phyloP scores from a whole-genome alignment of 179 eudicot genomes.

The Spinacia oleracea region DNA sequence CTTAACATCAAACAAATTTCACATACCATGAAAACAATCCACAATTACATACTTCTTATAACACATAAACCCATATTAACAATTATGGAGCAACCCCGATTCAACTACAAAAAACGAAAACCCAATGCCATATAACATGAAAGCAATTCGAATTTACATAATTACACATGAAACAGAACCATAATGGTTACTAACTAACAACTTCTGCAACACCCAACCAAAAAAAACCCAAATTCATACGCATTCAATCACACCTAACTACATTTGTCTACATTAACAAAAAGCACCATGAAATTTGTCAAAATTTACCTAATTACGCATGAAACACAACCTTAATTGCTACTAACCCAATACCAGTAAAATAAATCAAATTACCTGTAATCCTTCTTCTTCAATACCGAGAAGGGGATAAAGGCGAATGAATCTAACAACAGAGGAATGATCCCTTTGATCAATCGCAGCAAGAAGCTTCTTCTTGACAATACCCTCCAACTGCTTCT shows the following conservation, averaged over 20 bases:
- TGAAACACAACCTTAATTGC: neutral
- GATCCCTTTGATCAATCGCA: constrained; percentile 78
- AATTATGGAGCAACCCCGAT: no score
- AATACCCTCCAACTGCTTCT: constrained; percentile 67
- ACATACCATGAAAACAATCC: neutral
- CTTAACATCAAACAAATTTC: no score
- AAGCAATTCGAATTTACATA: neutral
- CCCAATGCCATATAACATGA: neutral
- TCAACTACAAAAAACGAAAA: neutral
- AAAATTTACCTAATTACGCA: neutral
- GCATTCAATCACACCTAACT: neutral
- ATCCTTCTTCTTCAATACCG: constrained; percentile 79
- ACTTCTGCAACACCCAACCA: no score
- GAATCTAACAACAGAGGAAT: constrained; percentile 58
- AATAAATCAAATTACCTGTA: constrained; percentile 40
- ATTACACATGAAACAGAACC: neutral
- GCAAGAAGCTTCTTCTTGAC: constrained; percentile 49
- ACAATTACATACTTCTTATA: no score
- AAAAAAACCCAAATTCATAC: neutral
- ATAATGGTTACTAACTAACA: no score
- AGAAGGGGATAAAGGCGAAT: constrained; percentile 61
- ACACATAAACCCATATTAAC: no score
- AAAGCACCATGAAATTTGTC: neutral
- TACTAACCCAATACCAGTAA: neutral
- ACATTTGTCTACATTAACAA: neutral